Base-by-base conservation (phyloP, 2,329 filamentous ascomycete genomes). In the Neophaeococcomyces mojaviensis region DNA sequence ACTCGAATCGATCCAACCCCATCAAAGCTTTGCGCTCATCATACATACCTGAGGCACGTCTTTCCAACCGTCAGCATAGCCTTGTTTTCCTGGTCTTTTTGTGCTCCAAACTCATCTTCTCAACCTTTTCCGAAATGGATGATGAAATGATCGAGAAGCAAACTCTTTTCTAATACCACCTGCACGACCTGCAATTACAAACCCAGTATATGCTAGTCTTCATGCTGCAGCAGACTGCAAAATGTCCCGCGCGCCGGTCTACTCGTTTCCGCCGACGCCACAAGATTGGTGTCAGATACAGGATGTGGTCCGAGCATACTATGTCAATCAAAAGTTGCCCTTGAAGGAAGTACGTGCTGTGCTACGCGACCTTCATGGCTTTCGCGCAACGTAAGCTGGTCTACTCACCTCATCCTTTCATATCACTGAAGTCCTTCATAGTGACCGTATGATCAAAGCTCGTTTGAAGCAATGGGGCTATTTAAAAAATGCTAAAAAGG, bases 401-500 rank as follows among this genome's bases (percentile, higher is more conserved):
- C 24, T 13, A 13, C 33, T 6, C 19, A 36, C 19, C 42, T 44
- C 18, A 15, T 26, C 22, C 24, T 24, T n/a, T 39, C 18, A 34
- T 35, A 32, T 41, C 12, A 7, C 28, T 36, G 40, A 34, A 46
- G 19, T n/a, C n/a, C n/a, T 31, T 19, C 28, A 20, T 30, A 51
- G 49, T 15, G 41, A 47, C 26, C 46, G 49, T 10, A 51, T 51
- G 49, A 49, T 49, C 30, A 51, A 49, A 32, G 37, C 54, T 35
- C 49, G 55, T 26, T 50, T 56, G 9, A 49, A 51, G 35, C 49
- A 52, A 46, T 58, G 55, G 55, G 50, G 51, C 37, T 53, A 52
- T 37, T 49, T 46, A 39, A 58, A 58, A 36, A 58, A 58, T 41
- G 55, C 53, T 47, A 57, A 55, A 13, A 55, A 55, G 34, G 50